A percentile compares a stretch with the other conserved stretches of the same genome.
Evolutionary conservation across 139 green algal genomes (phyloP).

Genomic region (Chlorella sp.): DNA sequence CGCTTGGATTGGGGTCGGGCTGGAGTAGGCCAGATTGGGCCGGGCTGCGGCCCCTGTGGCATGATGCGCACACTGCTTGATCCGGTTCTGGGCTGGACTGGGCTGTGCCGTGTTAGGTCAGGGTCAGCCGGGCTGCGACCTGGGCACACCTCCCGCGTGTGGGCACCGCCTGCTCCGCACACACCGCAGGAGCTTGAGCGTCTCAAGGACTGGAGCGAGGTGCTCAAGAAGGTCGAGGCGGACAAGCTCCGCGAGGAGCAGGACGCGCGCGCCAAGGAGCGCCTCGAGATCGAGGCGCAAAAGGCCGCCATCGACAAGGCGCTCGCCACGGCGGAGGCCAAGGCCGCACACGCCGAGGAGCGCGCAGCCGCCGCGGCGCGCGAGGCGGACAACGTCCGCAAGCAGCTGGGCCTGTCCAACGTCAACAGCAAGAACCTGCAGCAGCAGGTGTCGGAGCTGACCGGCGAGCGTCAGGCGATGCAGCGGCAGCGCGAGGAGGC

Average conservation of each 20-base stretch:
- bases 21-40: too few species aligned
- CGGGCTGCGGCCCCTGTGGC: too few species aligned
- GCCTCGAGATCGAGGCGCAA: slow-evolving; percentile 3
- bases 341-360: slow-evolving; percentile 2
- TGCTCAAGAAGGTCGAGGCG: slow-evolving; percentile 38
- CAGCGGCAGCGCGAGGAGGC: slow-evolving; percentile 8
- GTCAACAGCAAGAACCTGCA: slow-evolving; percentile 14
- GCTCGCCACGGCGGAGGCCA: slow-evolving; percentile 1
- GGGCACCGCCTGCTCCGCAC: neutral
- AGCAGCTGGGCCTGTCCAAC: slow-evolving; percentile 9
- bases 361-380: neutral
- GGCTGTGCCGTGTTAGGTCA: too few species aligned
- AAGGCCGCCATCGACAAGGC: slow-evolving; percentile 10
- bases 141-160: slow-evolving; percentile 5
- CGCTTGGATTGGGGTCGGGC: too few species aligned
- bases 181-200: slow-evolving; percentile 11
- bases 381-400: slow-evolving; percentile 12
- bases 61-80: too few species aligned
- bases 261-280: slow-evolving; percentile 12
- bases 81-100: too few species aligned
- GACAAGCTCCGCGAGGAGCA: slow-evolving; percentile 38
- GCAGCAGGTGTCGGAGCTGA: slow-evolving; percentile 10
- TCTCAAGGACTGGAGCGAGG: slow-evolving; percentile 26
- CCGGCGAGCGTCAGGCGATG: neutral
- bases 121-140: neutral